Base-by-base conservation (phyloP, 768 basidiomycete genomes). In the Nevesoporus exiguus region DNA sequence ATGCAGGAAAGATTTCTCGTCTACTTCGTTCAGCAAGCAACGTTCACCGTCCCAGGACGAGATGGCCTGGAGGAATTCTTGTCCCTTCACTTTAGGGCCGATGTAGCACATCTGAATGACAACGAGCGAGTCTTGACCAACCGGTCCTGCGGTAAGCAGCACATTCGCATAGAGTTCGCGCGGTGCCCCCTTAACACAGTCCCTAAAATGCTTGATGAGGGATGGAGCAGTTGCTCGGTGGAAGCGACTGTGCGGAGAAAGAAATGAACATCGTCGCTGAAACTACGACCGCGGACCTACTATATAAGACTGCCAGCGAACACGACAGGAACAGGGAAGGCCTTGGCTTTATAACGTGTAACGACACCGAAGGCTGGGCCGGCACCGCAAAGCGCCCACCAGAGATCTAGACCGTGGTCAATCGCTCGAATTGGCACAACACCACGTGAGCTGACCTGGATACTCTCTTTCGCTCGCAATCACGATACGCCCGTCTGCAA, bases 241-340 rank as follows among this genome's bases (percentile, higher is more conserved):
- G 74, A 96, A 97, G 34, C 90, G 88, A 70, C 93, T 95, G 63
- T 7, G 57, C 47, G 59, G 52, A 17, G 24, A 52, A 31, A 30
- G 10, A 1, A 30, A 60, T 61, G 33, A 62, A 29, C 40, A 30
- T 19, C 1, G 19, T 19, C 21, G 11, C 36, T n/a, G 22, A 33
- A 15, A 53, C n/a, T 21, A 30, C 33, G 19, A 49, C 19, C 29
- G 21, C 19, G 51, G 29, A 46, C 77, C 90, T 61, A 93, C 93
- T 93, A 96, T 58, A 97, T 86, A 40, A 96, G 76, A 66, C 93
- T 96, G 3, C 94, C 94, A 10, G 94, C 91, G 62, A 92, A 95
- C 3, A 94, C 92, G 7, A 91, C 84, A 9, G 93, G 92, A 10
- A 96, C 83, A 2, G 93, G 93, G 70, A 80, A 95, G 21, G 93